Base-by-base conservation (phyloP, 306 rosid species). In the Psophocarpus tetragonolobus region DNA sequence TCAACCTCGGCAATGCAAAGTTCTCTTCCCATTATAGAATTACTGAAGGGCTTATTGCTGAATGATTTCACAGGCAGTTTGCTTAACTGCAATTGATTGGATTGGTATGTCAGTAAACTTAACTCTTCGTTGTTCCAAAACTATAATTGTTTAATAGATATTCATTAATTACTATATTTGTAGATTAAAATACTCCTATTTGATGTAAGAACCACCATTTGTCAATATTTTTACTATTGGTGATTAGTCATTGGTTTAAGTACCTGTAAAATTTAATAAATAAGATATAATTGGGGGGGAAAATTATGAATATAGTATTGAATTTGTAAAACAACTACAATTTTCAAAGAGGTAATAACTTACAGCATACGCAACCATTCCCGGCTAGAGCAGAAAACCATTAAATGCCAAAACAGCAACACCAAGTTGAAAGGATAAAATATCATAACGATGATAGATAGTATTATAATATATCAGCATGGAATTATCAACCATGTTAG, bases 1-100 rank as follows among this genome's bases (percentile, higher is more conserved):
- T 92, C 97, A 84, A 90, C 86, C 85, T 92, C 94, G 15, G 91
- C 88, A 77, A 89, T 74, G 81, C 97, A 90, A 33, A 94, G 95
- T 77, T 90, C 95, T 85, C 98, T 90, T 54, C 95, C 98, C 98
- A 92, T 92, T 12, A 71, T 36, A 50, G 97, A 87, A 84, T 92
- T 89, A 33, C 80, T 56, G 80, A 94, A 92, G 62, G 97, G 83
- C 62, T 78, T 78, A 60, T 58, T 78, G 79, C 82, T 79, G 87
- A 92, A 91, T 72, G 93, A 86, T 84, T 92, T 92, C 42, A 88
- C 97, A 4, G 84, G 87, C 75, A 88, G 58, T 62, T 89, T 94
- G 97, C 95, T 92, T 80, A 92, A 84, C 98, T 94, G 83, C 75
- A 88, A 41, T 79, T 35, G 11, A 51, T 21, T 78, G 4, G 10